phyloP scores from a whole-genome alignment of 1,284 basidiomycete species.

The Laetiporus sulphureus region DNA sequence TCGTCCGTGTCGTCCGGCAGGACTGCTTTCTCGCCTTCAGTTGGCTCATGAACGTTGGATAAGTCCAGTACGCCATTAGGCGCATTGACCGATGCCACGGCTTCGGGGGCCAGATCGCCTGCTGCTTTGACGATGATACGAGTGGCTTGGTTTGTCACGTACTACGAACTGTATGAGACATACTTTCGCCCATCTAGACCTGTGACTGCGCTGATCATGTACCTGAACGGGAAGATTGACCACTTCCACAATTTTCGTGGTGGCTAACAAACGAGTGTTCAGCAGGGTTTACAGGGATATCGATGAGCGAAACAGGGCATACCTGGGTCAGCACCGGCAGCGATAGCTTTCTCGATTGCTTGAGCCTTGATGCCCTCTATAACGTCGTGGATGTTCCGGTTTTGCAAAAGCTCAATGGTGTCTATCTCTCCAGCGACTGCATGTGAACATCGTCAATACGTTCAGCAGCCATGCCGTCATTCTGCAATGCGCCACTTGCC shows the following conservation, averaged over 20 bases:
- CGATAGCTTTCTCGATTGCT: conserved; percentile 38
- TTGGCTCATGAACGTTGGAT: neutral
- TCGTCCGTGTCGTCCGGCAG: conserved; percentile 3
- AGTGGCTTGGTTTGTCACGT: conserved; percentile 45
- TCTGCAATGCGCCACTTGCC: conserved; percentile 16
- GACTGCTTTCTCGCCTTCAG: conserved; percentile 11
- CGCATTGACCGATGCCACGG: conserved; percentile 7
- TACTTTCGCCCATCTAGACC: neutral
- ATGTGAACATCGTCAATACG: neutral
- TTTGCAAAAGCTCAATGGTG: conserved; percentile 36
- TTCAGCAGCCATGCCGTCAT: neutral
- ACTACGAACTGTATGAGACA: too few relatives aligned
- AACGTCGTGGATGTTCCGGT: conserved; percentile 33
- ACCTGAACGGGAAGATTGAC: conserved; percentile 37
- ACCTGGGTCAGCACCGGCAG: conserved; percentile 36
- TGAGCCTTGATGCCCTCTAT: conserved; percentile 34
- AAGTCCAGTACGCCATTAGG: neutral
- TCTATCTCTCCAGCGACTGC: conserved; percentile 29
- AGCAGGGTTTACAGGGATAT: neutral
- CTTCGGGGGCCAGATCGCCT: conserved; percentile 30
- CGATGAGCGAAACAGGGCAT: conserved; percentile 7
- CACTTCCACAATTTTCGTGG: conserved; percentile 40
- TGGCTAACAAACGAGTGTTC: conserved; percentile 11
- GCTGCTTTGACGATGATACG: conserved; percentile 42
- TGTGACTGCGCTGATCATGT: neutral